Base-by-base conservation (phyloP, 495 filamentous ascomycete species). In the Aspergillus egyptiacus region DNA sequence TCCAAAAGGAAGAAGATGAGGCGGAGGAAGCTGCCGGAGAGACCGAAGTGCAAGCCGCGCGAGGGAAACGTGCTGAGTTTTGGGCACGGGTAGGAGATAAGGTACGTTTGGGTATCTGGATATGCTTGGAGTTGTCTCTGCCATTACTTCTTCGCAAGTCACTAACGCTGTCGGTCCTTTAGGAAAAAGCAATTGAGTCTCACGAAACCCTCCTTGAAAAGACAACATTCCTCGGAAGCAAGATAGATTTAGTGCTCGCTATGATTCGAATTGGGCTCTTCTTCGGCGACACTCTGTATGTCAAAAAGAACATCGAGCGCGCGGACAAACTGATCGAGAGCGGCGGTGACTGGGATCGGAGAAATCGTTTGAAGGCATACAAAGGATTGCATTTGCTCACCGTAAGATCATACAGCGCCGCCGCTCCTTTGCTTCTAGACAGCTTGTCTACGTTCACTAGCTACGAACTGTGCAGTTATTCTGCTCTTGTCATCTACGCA, bases 401-500 rank as follows among this genome's bases (percentile, higher is more conserved):
- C 24, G 80, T 87, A 42, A 89, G 93, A 35, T 89, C 88, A 42
- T 90, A 96, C 73, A 85, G 81, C 63, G 73, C 87, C 40, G 91
- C 89, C 23, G 93, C 94, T 5, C 94, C 94, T 34, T 77, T 96
- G 6, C 84, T 98, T 22, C 87, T 98, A 46, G 93, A 98, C 72
- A 91, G 86, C 62, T 72, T 98, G 50, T 96, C 91, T 19, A 98
- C 93, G n/a, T 98, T 98, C 67, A 98, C 93, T 39, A 95, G 88
- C 59, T 96, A 94, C 72, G 93, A 98, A 68, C 79, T 98, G 25
- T 98, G 93, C 81, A 88, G 81, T 51, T 98, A 98, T 73, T 91
- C 88, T 35, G 83, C 83, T 22, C 79, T 98, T 18, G 93, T 98
- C 32, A 81, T 98, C 50, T 98, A 97, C 75, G 86, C 94, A 1